These are phyloP conservation scores for Aspergillus nomiae DNA, from an alignment of 2,329 filamentous ascomycete species.

Conservation along the genomic window DNA sequence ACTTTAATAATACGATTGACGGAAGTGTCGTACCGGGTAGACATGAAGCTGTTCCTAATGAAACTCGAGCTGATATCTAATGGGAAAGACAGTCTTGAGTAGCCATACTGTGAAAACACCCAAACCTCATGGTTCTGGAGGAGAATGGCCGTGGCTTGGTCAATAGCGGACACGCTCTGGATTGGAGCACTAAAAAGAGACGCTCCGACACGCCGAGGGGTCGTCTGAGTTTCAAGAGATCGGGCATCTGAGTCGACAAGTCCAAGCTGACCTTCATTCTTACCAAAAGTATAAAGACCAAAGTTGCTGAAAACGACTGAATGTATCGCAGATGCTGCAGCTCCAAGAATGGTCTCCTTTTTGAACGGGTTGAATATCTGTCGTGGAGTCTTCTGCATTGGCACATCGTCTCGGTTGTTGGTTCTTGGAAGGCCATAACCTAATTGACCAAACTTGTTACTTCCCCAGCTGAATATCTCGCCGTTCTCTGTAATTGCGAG, in stretches of 20 bases:
- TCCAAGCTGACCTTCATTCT: slow-evolving; percentile 90
- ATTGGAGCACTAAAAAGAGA: slow-evolving; percentile 76
- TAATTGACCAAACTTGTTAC: slow-evolving; percentile 80
- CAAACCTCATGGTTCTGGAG: slow-evolving; percentile 86
- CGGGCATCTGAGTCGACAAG: slow-evolving; percentile 93
- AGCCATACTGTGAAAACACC: slow-evolving; percentile 94
- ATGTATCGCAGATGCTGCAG: slow-evolving; percentile 87
- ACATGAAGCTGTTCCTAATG: slow-evolving; percentile 65
- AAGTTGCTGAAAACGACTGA: slow-evolving; percentile 83
- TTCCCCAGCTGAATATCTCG: slow-evolving; percentile 94
- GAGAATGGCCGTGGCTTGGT: slow-evolving; percentile 82
- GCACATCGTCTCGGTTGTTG: slow-evolving; percentile 72
- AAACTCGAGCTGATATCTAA: slow-evolving; percentile 71
- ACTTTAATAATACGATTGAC: slow-evolving; percentile 74
- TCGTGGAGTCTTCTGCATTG: slow-evolving; percentile 76
- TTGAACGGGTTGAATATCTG: slow-evolving; percentile 93
- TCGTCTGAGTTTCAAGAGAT: slow-evolving; percentile 79
- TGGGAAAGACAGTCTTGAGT: slow-evolving; percentile 85
- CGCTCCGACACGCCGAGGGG: slow-evolving; percentile 83
- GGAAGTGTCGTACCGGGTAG: slow-evolving; percentile 64
- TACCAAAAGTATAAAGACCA: slow-evolving; percentile 89
- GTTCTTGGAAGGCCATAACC: slow-evolving; percentile 74
- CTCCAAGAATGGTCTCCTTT: slow-evolving; percentile 76
- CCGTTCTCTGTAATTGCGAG: slow-evolving; percentile 82
- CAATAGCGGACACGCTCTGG: slow-evolving; percentile 79